A percentile compares a stretch with the other conserved stretches of the same genome.
These are phyloP conservation scores for Pseudonectria foliicola DNA, from an alignment of 2,329 filamentous ascomycete species.

Conservation along the genomic window DNA sequence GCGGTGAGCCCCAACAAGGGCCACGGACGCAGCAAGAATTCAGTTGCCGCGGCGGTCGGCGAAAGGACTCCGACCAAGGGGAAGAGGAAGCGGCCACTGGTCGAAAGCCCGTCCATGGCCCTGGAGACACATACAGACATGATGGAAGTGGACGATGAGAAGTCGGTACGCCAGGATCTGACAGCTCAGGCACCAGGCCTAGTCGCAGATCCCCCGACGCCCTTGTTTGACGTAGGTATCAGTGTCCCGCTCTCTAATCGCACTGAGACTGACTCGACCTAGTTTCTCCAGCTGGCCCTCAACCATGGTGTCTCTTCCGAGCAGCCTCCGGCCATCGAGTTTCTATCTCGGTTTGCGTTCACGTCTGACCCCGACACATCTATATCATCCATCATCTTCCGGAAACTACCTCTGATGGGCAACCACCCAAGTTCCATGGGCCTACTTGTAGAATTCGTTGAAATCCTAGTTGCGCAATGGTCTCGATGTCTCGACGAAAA, in stretches of 20 bases:
- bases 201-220: constrained; percentile 20
- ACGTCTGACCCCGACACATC: constrained; percentile 56
- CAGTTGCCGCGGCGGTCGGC: constrained; percentile 36
- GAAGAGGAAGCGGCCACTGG: constrained; percentile 61
- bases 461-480: constrained; percentile 61
- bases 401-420: constrained; percentile 55
- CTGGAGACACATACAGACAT: constrained; percentile 47
- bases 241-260: constrained; percentile 1
- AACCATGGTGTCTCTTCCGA: constrained; percentile 51
- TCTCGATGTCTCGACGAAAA: constrained; percentile 57
- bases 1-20: constrained; percentile 47
- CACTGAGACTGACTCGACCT: constrained; percentile 13
- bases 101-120: constrained; percentile 60
- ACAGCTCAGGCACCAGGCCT: constrained; percentile 13
- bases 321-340: constrained; percentile 59
- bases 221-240: constrained; percentile 40
- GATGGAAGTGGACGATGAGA: constrained; percentile 28
- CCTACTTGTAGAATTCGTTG: constrained; percentile 58
- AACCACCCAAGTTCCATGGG: constrained; percentile 40
- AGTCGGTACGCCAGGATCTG: constrained; percentile 10
- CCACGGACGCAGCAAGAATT: constrained; percentile 32
- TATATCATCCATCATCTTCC: constrained; percentile 60
- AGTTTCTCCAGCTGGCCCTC: constrained; percentile 57
- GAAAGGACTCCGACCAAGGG: constrained; percentile 57
- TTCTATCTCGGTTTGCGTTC: constrained; percentile 56